Conservation (phyloP, 2,329 filamentous ascomycete species). For the Aspergillus niger region DNA sequence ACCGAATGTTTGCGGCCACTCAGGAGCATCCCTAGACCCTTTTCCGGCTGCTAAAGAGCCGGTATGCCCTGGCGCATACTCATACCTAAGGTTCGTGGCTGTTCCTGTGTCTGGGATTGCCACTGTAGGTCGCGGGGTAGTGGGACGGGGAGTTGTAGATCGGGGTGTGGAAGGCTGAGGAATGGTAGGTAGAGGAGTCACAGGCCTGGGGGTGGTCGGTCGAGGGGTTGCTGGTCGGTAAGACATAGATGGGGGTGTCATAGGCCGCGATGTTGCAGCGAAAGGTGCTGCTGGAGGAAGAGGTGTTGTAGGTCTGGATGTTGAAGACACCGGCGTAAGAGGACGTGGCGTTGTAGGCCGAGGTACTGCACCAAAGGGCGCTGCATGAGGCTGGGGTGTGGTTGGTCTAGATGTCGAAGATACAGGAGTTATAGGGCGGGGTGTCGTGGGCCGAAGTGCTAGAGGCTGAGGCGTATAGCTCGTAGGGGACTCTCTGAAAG, state of each 20-base stretch:
- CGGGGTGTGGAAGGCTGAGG: not conserved
- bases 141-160: not conserved
- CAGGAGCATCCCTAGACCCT: not conserved
- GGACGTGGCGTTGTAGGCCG: slow-evolving; percentile 2
- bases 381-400: not conserved
- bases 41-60: not conserved
- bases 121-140: not conserved
- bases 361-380: not conserved
- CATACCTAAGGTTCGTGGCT: not conserved
- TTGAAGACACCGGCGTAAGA: not conserved
- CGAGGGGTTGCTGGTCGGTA: slow-evolving; percentile 1
- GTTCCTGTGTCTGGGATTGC: not conserved
- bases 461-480: not conserved
- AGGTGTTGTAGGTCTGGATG: not conserved
- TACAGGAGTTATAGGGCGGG: not conserved
- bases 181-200: not conserved
- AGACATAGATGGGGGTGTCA: slow-evolving; percentile 1
- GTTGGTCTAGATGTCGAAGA: not conserved
- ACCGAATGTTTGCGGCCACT: not conserved
- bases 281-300: not conserved
- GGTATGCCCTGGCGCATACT: not conserved
- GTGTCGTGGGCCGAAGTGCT: slow-evolving; percentile 2
- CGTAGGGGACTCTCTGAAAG: not conserved
- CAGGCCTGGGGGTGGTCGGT: not conserved
- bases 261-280: not conserved